Percentiles rank a stretch among this genome's conserved stretches.
Evolutionary conservation across 441 rosid genomes (phyloP).

Genomic region (Gossypium trilobum): DNA sequence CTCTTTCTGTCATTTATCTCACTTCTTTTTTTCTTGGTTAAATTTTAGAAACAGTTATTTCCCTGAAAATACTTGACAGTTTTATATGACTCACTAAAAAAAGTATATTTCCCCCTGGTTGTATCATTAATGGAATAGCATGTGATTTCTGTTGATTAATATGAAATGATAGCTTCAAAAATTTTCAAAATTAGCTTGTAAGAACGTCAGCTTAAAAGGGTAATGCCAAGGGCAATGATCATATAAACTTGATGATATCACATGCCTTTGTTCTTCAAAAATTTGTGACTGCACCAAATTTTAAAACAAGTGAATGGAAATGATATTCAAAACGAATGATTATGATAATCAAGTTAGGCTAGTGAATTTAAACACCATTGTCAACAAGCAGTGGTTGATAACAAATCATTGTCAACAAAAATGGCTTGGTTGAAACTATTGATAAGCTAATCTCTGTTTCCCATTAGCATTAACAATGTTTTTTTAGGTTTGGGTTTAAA

Average conservation of each 20-base stretch:
- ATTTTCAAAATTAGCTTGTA: background rate
- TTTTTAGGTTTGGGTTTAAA: background rate
- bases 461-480: background rate
- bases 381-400: background rate
- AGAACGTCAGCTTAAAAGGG: background rate
- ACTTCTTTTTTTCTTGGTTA: background rate
- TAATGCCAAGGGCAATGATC: background rate
- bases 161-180: background rate
- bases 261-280: background rate
- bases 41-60: background rate
- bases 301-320: background rate
- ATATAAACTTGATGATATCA: background rate
- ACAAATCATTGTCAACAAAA: conserved; percentile 12
- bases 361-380: background rate
- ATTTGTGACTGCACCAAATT: background rate
- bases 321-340: background rate
- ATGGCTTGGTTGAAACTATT: background rate
- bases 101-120: background rate
- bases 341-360: background rate
- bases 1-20: background rate
- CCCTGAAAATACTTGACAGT: background rate
- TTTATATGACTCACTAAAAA: background rate
- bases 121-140: background rate
- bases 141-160: background rate
- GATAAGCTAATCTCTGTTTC: background rate